These are phyloP conservation scores for Peronospora belbahrii DNA, from an alignment of 352 stramenopile species.

Conservation along the genomic window DNA sequence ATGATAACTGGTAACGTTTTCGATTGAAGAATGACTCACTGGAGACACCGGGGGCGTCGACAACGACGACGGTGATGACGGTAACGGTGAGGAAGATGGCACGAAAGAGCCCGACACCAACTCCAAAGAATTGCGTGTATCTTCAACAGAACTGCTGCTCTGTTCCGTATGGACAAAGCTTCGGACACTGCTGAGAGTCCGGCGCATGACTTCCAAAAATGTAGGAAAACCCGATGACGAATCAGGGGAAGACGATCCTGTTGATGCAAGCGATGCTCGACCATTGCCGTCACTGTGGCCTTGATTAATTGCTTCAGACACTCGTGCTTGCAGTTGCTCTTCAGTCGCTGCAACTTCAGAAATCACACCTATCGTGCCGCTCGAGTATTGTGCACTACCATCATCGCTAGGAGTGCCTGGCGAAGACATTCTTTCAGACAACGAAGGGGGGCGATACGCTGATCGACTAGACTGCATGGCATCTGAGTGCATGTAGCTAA, in stretches of 20 bases:
- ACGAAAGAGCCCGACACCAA: slow-evolving; percentile 14
- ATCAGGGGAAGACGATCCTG: slow-evolving; percentile 24
- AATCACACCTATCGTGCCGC: slow-evolving; percentile 35
- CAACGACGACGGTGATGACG: slow-evolving; percentile 16
- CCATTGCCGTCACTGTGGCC: slow-evolving; percentile 3
- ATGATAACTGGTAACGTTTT: slow-evolving; percentile 2
- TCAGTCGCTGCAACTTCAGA: slow-evolving; percentile 60
- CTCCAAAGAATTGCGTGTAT: slow-evolving; percentile 7
- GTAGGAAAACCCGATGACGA: slow-evolving; percentile 31
- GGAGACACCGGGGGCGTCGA: slow-evolving; percentile 9
- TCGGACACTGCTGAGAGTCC: slow-evolving; percentile 34
- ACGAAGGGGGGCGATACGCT: slow-evolving; percentile 19
- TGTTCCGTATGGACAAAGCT: slow-evolving; percentile 31
- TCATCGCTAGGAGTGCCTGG: slow-evolving; percentile 14
- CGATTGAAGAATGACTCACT: slow-evolving; percentile 7
- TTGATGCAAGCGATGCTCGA: slow-evolving; percentile 20
- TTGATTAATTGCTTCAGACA: slow-evolving; percentile 1
- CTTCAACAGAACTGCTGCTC: slow-evolving; percentile 4
- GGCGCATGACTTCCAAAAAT: slow-evolving; percentile 43
- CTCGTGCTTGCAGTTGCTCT: slow-evolving; percentile 23
- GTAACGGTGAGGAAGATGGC: slow-evolving; percentile 26
- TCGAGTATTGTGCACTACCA: slow-evolving; percentile 2
- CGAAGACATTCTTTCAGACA: slow-evolving; percentile 18
- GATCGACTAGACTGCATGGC: slow-evolving; percentile 5
- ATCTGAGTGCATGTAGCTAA: slow-evolving; percentile 12